A percentile compares a stretch with the other conserved stretches of the same genome.
These are phyloP conservation scores for Lachnellula subtilissima DNA, from an alignment of 2,329 filamentous ascomycete species.

Conservation along the genomic window DNA sequence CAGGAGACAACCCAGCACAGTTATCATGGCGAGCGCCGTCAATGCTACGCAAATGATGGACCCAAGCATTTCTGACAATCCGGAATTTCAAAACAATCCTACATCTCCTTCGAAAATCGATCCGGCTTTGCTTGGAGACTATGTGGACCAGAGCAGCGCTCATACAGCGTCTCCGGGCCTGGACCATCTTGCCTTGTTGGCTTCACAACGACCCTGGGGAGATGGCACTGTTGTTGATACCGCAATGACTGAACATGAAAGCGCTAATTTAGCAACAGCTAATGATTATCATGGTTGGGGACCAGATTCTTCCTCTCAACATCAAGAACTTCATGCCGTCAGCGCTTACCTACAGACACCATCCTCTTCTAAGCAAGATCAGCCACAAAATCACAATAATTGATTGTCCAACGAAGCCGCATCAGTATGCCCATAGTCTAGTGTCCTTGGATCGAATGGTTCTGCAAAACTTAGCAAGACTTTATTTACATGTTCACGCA, in stretches of 20 bases:
- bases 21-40: slow-evolving; percentile 2
- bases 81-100: slow-evolving; percentile 1
- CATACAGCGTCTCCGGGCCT: slow-evolving; percentile 19
- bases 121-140: slow-evolving; percentile 16
- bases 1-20: slow-evolving; percentile 2
- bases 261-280: slow-evolving; percentile 9
- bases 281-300: slow-evolving; percentile 13
- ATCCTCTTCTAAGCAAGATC: slow-evolving; percentile 4
- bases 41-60: slow-evolving; percentile 1
- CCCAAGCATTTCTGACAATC: neutral
- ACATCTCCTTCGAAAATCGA: slow-evolving; percentile 21
- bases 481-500: too few relatives aligned
- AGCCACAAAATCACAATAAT: too few relatives aligned
- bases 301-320: slow-evolving; percentile 10
- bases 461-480: too few relatives aligned
- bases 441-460: too few relatives aligned
- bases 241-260: slow-evolving; percentile 14
- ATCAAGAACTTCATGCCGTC: slow-evolving; percentile 12
- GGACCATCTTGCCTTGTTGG: slow-evolving; percentile 20
- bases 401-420: too few relatives aligned
- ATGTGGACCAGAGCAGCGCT: slow-evolving; percentile 10
- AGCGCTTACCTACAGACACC: slow-evolving; percentile 13
- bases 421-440: too few relatives aligned
- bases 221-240: slow-evolving; percentile 18
- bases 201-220: slow-evolving; percentile 20